phyloP scores from a whole-genome alignment of 192 early-diverging fungal species.

The Jimgerdemannia lactiflua region DNA sequence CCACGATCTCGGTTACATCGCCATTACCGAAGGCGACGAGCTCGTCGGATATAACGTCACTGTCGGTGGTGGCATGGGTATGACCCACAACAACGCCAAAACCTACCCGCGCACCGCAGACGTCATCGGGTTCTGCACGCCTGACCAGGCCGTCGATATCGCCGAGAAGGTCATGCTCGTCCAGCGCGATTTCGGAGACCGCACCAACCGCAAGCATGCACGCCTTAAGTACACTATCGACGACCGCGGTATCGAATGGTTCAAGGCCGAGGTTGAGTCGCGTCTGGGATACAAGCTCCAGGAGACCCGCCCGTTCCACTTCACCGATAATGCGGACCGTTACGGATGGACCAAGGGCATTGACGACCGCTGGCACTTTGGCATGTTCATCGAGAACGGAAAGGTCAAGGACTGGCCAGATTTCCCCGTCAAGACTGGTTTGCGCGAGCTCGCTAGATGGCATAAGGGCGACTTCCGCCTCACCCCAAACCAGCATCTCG shows the following conservation, averaged over 20 bases:
- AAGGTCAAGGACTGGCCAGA: conserved; percentile 82
- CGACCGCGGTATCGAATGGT: conserved; percentile 91
- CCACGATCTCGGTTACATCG: conserved; percentile 93
- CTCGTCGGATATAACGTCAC: conserved; percentile 92
- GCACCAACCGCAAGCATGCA: conserved; percentile 97
- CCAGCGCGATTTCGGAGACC: conserved; percentile 94
- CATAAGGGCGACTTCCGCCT: conserved; percentile 80
- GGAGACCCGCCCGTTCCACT: conserved; percentile 68
- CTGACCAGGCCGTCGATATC: conserved; percentile 76
- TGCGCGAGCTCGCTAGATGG: conserved; percentile 73
- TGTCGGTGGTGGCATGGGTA: conserved; percentile 97
- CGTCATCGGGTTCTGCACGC: conserved; percentile 75
- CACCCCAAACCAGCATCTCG: conserved; percentile 91
- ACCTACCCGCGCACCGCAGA: conserved; percentile 89
- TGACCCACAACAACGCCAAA: conserved; percentile 98
- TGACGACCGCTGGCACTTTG: conserved; percentile 74
- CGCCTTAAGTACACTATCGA: conserved; percentile 99
- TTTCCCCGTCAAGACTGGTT: conserved; percentile 69
- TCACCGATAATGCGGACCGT: conserved; percentile 88
- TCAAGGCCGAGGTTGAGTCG: conserved; percentile 79
- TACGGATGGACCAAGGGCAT: conserved; percentile 86
- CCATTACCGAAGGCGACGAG: conserved; percentile 73
- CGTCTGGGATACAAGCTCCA: conserved; percentile 75
- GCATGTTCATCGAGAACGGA: conserved; percentile 92
- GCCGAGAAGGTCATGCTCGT: conserved; percentile 89